Evolutionary conservation across 2,329 filamentous ascomycete species (phyloP), one percentile per base, ranked within the genome.

Genomic region (Botryotinia globosa): DNA sequence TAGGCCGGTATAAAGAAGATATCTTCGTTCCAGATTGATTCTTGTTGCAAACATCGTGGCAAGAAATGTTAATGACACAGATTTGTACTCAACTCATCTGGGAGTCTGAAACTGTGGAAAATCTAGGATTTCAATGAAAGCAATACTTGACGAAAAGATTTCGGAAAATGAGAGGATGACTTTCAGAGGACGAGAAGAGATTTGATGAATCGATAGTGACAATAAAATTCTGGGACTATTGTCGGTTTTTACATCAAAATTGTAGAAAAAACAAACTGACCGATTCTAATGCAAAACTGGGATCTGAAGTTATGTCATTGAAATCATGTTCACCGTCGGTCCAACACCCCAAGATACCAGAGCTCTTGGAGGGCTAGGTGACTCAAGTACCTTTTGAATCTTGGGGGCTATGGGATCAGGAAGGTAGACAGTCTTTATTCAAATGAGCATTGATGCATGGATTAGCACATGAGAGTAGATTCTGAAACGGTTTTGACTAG

Each of bases 151-250:
- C 8, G 10, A 2, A 51, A 25, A n/a, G 1, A 1, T n/a, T n/a
- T 5, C 5, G 0, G 10, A 4, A n/a, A 6, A 6, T 4, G 25
- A 4, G 10, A n/a, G n/a, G n/a, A n/a, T n/a, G n/a, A 14, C 0
- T 14, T 6, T n/a, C 5, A n/a, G 4, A 51, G 1, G 25, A 51
- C 6, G 25, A 14, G 9, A 14, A 51, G 4, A 51, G 22, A 51
- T 51, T 2, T 25, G 10, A 2, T 14, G 7, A 51, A n/a, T 51
- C 48, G 25, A 51, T 14, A 51, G 9, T 51, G 48, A n/a, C 4
- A 6, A 51, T n/a, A 14, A n/a, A 20, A 14, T 0, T 51, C 9
- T n/a, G 12, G 1, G 3, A 14, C 25, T 51, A 4, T 6, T 14
- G 0, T n/a, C 22, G 14, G 0, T 14, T n/a, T 6, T n/a, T 4